Base-by-base conservation (phyloP, 1,284 basidiomycete species). In the Sporisorium graminicola region DNA sequence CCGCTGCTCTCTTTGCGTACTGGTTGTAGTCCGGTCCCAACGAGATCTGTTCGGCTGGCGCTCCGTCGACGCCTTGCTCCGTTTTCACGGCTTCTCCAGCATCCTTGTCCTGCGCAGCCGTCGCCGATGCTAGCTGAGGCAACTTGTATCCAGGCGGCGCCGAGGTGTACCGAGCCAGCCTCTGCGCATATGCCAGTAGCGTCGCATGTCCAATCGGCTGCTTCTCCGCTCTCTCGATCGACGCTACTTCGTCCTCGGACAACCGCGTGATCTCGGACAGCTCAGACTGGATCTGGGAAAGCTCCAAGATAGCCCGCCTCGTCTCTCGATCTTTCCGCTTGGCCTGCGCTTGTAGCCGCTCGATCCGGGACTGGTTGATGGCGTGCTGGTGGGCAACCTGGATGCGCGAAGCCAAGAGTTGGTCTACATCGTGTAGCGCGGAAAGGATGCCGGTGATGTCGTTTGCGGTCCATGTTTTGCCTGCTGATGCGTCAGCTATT, bases 61-160 rank as follows among this genome's bases (percentile, higher is more conserved):
- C 29, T 7, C 44, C 58, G 8, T 56, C 33, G 33, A 14, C 13
- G n/a, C n/a, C n/a, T 52, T 3, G 20, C 59, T 51, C 63, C 5
- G 52, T n/a, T 13, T 65, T 52, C 6, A 42, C 56, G 3, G 51
- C 57, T 22, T 43, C 50, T 9, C 5, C 31, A 8, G 20, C 46
- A 3, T 29, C 31, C 9, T 49, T 55, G 9, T 2, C 51, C 18
- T 40, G n/a, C 5, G 29, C 20, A 2, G n/a, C 7, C 20, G n/a
- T n/a, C n/a, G 49, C n/a, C 1, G 65, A 27, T 0, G 69, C 54
- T 6, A 72, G 7, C 26, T 62, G 61, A 5, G 74, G 74, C 13
- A 81, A 53, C 40, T 65, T 67, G 61, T 78, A 80, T 1, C 80
- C 80, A 0, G 74, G 78, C 7, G 80, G 80, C 22, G 80, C 80